Evolutionary conservation across 2,329 filamentous ascomycete species (phyloP).

Genomic region (Ophiobolus disseminans): DNA sequence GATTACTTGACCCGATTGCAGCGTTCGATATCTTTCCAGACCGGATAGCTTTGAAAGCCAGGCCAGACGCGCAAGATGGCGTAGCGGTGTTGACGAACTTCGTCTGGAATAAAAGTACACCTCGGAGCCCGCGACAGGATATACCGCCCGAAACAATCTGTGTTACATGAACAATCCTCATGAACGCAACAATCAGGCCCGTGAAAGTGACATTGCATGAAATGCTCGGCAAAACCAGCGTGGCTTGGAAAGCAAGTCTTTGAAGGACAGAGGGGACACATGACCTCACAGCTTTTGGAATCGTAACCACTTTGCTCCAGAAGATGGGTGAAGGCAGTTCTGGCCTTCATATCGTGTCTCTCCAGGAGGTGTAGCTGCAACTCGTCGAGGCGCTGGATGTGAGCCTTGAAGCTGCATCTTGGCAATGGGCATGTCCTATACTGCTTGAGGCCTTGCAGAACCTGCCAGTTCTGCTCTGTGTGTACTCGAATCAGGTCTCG

Average conservation of each 20-base stretch:
- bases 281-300: not conserved
- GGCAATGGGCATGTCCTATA: slow-evolving; percentile 10
- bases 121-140: not conserved
- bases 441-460: not conserved
- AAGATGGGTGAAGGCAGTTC: slow-evolving; percentile 1
- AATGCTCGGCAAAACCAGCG: slow-evolving; percentile 8
- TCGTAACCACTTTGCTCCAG: slow-evolving; percentile 15
- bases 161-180: not conserved
- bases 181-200: not conserved
- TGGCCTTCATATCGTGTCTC: slow-evolving; percentile 10
- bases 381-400: not conserved
- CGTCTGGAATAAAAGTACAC: not conserved
- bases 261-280: slow-evolving; percentile 14
- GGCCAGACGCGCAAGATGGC: slow-evolving; percentile 17
- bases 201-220: slow-evolving; percentile 5
- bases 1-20: not conserved
- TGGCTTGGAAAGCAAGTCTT: slow-evolving; percentile 1
- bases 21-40: slow-evolving; percentile 12
- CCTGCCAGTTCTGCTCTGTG: not conserved
- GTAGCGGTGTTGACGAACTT: slow-evolving; percentile 15
- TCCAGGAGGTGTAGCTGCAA: slow-evolving; percentile 10
- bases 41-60: not conserved
- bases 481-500: slow-evolving; percentile 10
- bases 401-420: slow-evolving; percentile 5
- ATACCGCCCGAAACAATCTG: not conserved